A percentile compares a stretch with the other conserved stretches of the same genome.
phyloP scores from a whole-genome alignment of 108 stramenopile species.

The Mayamaea pseudoterrestris region DNA sequence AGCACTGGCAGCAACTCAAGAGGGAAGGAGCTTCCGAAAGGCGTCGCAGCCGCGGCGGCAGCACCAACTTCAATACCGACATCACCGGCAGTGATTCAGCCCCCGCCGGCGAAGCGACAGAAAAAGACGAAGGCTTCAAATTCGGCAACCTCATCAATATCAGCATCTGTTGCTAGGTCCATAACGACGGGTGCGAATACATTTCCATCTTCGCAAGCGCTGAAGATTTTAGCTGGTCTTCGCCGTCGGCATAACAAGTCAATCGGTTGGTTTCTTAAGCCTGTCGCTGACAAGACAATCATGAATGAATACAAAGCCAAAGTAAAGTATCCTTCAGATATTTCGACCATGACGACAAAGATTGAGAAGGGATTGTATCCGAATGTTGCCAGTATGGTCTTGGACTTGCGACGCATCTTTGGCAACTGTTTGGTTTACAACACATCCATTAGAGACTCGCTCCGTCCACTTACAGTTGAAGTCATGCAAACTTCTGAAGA shows the following conservation, averaged over 20 bases:
- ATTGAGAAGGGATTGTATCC: slow-evolving; percentile 55
- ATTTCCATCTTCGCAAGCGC: too few relatives aligned
- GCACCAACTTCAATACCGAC: slow-evolving; percentile 1
- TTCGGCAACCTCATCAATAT: too few relatives aligned
- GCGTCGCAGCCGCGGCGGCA: slow-evolving; percentile 2
- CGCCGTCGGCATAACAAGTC: slow-evolving; percentile 41
- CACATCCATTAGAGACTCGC: slow-evolving; percentile 39
- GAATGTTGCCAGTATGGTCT: slow-evolving; percentile 46
- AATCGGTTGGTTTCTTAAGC: slow-evolving; percentile 51
- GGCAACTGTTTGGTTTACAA: slow-evolving; percentile 79
- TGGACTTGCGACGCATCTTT: slow-evolving; percentile 65
- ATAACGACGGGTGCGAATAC: background rate
- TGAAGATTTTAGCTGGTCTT: slow-evolving; percentile 49
- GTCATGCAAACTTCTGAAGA: slow-evolving; percentile 41
- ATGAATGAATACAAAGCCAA: slow-evolving; percentile 68
- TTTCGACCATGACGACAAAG: slow-evolving; percentile 57
- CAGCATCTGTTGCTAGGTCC: background rate
- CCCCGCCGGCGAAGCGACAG: slow-evolving; percentile 5
- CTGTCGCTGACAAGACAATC: slow-evolving; percentile 54
- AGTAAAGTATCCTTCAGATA: slow-evolving; percentile 63
- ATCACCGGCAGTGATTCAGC: background rate
- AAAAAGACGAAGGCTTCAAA: slow-evolving; percentile 5
- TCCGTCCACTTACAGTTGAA: slow-evolving; percentile 52
- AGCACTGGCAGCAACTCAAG: background rate
- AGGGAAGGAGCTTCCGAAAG: slow-evolving; percentile 25